Conservation (phyloP, 2,329 filamentous ascomycete genomes). For the Neurospora sp. region DNA sequence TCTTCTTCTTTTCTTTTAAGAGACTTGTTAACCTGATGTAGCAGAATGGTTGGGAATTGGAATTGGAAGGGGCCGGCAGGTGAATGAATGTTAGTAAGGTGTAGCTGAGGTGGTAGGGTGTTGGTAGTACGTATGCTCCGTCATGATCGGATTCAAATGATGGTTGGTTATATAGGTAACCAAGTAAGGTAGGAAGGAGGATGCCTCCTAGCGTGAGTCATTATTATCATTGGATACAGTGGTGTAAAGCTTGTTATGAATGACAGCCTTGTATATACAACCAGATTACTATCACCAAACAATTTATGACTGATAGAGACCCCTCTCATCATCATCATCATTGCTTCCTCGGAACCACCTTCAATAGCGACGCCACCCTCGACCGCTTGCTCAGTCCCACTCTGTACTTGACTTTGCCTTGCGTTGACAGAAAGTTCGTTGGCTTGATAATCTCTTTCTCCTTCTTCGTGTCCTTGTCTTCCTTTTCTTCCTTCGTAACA, state of each 20-base stretch:
- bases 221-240: background rate
- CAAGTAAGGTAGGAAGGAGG: background rate
- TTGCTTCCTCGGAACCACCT: constrained; percentile 16
- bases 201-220: background rate
- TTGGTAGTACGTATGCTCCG: too few relatives aligned
- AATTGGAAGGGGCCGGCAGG: too few relatives aligned
- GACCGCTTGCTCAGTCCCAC: constrained; percentile 42
- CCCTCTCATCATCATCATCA: background rate
- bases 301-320: background rate
- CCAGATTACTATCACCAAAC: background rate
- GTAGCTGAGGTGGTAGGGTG: background rate
- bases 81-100: background rate
- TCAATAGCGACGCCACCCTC: constrained; percentile 41
- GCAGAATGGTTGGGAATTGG: too few relatives aligned
- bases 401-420: constrained; percentile 33
- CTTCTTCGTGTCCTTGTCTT: constrained; percentile 1
- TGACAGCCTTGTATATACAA: background rate
- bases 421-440: constrained; percentile 8
- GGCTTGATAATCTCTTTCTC: constrained; percentile 4
- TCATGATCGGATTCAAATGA: background rate
- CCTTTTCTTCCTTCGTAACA: background rate
- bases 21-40: too few relatives aligned
- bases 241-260: background rate
- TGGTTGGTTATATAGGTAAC: background rate
- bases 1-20: too few relatives aligned